Base-by-base conservation (phyloP, 2,329 filamentous ascomycete genomes). In the Clonostachys solani region DNA sequence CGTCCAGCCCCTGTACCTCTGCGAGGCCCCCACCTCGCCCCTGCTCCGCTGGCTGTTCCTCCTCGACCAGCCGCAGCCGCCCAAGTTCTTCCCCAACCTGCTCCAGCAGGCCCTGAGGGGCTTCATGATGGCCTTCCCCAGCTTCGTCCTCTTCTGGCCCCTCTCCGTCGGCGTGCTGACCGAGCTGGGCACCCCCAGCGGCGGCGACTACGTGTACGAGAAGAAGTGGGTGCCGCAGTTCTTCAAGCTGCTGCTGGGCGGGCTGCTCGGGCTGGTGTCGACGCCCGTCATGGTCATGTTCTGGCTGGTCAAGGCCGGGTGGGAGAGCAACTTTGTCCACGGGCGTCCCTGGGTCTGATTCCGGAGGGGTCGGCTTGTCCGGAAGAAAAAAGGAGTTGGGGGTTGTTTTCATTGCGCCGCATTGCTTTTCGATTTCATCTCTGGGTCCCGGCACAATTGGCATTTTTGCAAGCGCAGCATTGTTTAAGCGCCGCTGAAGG, bases 201-300 rank as follows among this genome's bases (percentile, higher is more conserved):
- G 61, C 9, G 61, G 65, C 37, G 77, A 79, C 52, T 78, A 67
- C 60, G 64, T 62, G 10, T 80, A 67, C 45, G 42, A 58, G 17
- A 54, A 59, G 15, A 57, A 56, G 35, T 80, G 74, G 74, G 60
- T 63, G 46, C 75, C 75, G 9, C 62, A 75, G 52, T 53, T 73
- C 33, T 80, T 77, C 62, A 80, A 80, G 62, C 59, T 69, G 12
- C 55, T 77, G 13, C 64, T 74, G 35, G 75, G 74, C 12, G 75
- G 66, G 7, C 50, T 72, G 38, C 60, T 78, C 29, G 72, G 68
- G 7, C 51, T 77, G 42, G 45, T 77, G 40, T 71, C 69, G 38
- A 75, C 74, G 42, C 76, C 76, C 2, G 52, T 64, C 9, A 73
- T 77, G 61, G 72, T 70, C 35, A 53, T 65, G 17, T 75, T 77